Evolutionary conservation across 495 filamentous ascomycete species (phyloP).

Genomic region (Xylaria sp.): DNA sequence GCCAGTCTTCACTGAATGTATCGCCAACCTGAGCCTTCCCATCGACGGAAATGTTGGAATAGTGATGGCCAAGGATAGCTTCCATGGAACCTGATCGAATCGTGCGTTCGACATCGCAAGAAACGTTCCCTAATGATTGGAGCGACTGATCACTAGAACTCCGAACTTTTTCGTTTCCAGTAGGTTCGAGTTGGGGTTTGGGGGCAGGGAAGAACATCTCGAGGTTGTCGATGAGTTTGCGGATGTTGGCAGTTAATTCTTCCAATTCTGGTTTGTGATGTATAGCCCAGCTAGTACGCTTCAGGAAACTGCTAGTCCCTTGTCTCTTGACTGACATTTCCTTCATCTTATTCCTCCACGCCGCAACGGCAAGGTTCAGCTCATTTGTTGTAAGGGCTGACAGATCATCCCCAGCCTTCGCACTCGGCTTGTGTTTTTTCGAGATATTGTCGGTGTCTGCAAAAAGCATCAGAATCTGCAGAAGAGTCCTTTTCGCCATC

Average conservation of each 20-base stretch:
- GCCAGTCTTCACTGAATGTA: neutral
- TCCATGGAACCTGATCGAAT: neutral
- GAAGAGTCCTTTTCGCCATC: slow-evolving; percentile 1
- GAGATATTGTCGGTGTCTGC: slow-evolving; percentile 8
- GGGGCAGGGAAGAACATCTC: slow-evolving; percentile 1
- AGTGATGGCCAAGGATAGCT: neutral
- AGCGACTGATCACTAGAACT: neutral
- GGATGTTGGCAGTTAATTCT: neutral
- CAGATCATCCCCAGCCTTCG: neutral
- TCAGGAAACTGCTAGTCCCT: neutral
- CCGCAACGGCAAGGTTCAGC: neutral
- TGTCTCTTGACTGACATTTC: slow-evolving; percentile 10
- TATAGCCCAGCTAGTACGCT: slow-evolving; percentile 10
- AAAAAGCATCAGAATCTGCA: slow-evolving; percentile 6
- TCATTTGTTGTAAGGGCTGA: neutral
- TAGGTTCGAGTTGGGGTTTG: neutral
- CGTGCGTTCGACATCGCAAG: neutral
- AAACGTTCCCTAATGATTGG: neutral
- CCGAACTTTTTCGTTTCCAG: neutral
- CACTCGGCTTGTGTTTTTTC: slow-evolving; percentile 6
- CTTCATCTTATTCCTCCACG: neutral
- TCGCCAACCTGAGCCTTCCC: slow-evolving; percentile 8
- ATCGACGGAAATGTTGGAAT: slow-evolving; percentile 1
- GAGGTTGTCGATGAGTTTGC: slow-evolving; percentile 1
- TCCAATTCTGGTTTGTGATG: neutral